Evolutionary conservation across 306 rosid genomes (phyloP).

Genomic region (Lathyrus sativus): DNA sequence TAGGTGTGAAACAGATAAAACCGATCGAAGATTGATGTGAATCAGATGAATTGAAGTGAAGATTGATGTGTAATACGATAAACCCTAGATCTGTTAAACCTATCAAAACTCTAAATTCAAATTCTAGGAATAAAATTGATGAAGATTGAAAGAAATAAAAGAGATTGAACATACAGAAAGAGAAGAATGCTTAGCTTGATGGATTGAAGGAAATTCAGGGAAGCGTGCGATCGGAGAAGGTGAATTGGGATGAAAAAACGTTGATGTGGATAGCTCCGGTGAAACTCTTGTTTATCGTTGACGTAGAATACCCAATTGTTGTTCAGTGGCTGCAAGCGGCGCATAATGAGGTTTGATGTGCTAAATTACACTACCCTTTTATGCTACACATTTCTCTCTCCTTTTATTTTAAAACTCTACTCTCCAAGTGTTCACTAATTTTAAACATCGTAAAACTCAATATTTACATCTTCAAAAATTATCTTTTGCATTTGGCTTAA

Average conservation of each 20-base stretch:
- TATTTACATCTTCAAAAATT: too few species aligned
- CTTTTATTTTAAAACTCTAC: too few species aligned
- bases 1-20: background rate
- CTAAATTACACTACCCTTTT: background rate
- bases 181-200: conserved; percentile 12
- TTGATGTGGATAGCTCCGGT: background rate
- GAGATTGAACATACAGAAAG: background rate
- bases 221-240: background rate
- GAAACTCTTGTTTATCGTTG: background rate
- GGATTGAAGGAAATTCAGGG: background rate
- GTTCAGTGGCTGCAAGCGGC: background rate
- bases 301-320: background rate
- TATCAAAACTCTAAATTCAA: background rate
- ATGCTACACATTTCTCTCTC: background rate
- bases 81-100: conserved; percentile 3
- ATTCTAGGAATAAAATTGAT: background rate
- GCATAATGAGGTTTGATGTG: background rate
- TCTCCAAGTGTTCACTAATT: too few species aligned
- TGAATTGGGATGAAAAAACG: background rate
- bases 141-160: background rate
- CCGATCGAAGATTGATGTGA: background rate
- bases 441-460: too few species aligned
- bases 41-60: background rate
- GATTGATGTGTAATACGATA: background rate
- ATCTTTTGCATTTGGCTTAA: too few species aligned